These are phyloP conservation scores for Sphaerostilbella broomeana DNA, from an alignment of 2,329 filamentous ascomycete species.

Conservation along the genomic window DNA sequence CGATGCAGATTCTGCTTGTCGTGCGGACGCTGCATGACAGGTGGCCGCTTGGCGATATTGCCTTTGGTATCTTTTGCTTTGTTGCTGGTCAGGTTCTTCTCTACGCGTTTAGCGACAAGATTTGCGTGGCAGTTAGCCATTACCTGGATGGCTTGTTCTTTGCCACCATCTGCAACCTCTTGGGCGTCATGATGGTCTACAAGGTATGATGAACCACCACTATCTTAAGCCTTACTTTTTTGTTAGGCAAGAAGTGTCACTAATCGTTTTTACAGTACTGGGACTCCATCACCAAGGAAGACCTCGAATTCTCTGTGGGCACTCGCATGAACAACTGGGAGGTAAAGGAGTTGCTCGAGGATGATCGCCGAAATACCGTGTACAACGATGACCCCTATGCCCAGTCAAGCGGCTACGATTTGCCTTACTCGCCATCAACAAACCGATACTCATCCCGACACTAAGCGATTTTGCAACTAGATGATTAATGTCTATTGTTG, in stretches of 20 bases:
- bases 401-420: conserved; percentile 48
- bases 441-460: conserved; percentile 42
- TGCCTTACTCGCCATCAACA: conserved; percentile 40
- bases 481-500: conserved; percentile 4
- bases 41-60: conserved; percentile 90
- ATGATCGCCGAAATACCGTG: conserved; percentile 66
- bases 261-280: conserved; percentile 66
- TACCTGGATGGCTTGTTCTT: conserved; percentile 95
- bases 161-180: conserved; percentile 84
- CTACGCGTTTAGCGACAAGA: conserved; percentile 79
- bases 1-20: conserved; percentile 84
- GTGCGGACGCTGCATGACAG: conserved; percentile 85
- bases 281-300: conserved; percentile 98
- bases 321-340: conserved; percentile 97
- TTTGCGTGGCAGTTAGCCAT: conserved; percentile 80
- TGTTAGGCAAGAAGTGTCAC: conserved; percentile 7
- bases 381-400: conserved; percentile 64
- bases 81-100: conserved; percentile 86
- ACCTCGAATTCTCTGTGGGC: conserved; percentile 95
- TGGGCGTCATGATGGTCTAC: conserved; percentile 99
- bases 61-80: conserved; percentile 87
- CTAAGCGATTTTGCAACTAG: conserved; percentile 22
- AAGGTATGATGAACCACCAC: conserved; percentile 59
- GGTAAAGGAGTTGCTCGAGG: conserved; percentile 81
- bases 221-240: background rate